phyloP scores from a whole-genome alignment of 495 filamentous ascomycete genomes.

The Cenococcum geophilum region DNA sequence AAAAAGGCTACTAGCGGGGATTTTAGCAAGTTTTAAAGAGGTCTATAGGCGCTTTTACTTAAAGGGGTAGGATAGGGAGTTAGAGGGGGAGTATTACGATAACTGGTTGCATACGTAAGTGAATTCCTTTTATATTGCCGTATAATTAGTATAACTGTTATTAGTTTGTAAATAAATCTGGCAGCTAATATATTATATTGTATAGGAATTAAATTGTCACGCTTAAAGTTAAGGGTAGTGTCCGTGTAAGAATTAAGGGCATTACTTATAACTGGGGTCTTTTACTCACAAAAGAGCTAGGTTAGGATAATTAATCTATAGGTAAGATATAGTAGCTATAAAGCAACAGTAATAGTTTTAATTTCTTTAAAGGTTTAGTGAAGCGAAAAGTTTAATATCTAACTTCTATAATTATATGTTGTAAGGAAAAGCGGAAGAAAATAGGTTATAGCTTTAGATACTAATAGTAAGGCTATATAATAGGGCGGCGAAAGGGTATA shows the following conservation, averaged over 20 bases:
- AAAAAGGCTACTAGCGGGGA: conserved; percentile 78
- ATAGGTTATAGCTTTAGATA: no score
- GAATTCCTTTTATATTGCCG: neutral
- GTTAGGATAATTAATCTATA: conserved; percentile 61
- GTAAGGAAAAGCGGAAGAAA: no score
- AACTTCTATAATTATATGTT: no score
- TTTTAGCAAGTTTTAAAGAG: conserved; percentile 71
- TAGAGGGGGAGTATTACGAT: conserved; percentile 76
- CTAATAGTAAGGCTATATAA: no score
- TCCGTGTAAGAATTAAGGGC: conserved; percentile 73
- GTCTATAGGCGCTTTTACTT: conserved; percentile 69
- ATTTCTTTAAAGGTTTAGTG: conserved; percentile 88
- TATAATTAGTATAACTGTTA: neutral
- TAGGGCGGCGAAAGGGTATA: no score
- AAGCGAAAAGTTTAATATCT: conserved; percentile 61
- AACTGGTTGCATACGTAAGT: conserved; percentile 74
- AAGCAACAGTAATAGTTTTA: conserved; percentile 97
- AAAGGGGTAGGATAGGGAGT: conserved; percentile 61
- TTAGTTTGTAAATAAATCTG: neutral
- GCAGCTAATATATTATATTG: no score
- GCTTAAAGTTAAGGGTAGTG: conserved; percentile 75
- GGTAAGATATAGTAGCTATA: conserved; percentile 78
- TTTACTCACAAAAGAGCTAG: conserved; percentile 74
- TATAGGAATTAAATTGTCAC: conserved; percentile 70
- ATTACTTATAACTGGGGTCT: conserved; percentile 87